Percentiles rank a stretch among this genome's conserved stretches.
These are phyloP conservation scores for Rubroshorea leprosula DNA, from an alignment of 345 rosid genomes.

Conservation along the genomic window DNA sequence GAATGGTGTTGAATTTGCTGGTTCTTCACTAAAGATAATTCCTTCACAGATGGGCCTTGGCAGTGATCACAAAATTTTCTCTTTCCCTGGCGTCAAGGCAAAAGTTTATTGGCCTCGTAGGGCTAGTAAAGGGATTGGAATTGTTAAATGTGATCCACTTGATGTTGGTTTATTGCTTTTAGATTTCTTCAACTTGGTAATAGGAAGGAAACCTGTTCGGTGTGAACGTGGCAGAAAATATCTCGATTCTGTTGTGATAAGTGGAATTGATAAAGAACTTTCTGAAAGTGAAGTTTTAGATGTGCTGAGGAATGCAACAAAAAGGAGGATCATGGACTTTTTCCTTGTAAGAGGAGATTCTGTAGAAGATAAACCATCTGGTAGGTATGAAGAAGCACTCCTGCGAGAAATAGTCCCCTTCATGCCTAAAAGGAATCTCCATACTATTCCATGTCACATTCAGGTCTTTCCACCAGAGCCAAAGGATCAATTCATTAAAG, in stretches of 20 bases:
- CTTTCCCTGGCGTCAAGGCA: constrained; percentile 69
- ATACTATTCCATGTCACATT: constrained; percentile 43
- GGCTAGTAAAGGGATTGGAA: constrained; percentile 51
- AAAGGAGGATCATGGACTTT: constrained; percentile 44
- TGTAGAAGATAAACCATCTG: constrained; percentile 38
- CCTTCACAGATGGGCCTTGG: constrained; percentile 44
- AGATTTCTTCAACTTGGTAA: constrained; percentile 37
- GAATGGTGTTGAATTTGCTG: constrained; percentile 45
- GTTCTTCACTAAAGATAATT: constrained; percentile 48
- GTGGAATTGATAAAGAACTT: constrained; percentile 54
- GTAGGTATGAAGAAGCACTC: constrained; percentile 52
- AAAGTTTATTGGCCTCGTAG: constrained; percentile 69
- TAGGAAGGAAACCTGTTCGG: constrained; percentile 38
- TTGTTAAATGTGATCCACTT: constrained; percentile 39
- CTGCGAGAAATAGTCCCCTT: constrained; percentile 46
- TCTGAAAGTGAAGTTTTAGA: constrained; percentile 59
- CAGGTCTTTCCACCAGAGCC: constrained; percentile 55
- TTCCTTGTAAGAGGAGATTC: constrained; percentile 49
- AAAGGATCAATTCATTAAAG: constrained; percentile 40
- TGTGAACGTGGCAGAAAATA: constrained; percentile 32
- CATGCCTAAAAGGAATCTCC: constrained; percentile 53
- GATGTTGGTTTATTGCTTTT: constrained; percentile 38
- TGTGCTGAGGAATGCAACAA: constrained; percentile 39
- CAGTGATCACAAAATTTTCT: constrained; percentile 39
- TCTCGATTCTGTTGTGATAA: constrained; percentile 34